Evolutionary conservation across 768 basidiomycete species (phyloP).

Genomic region (Gloeopeniophorella convolvens): DNA sequence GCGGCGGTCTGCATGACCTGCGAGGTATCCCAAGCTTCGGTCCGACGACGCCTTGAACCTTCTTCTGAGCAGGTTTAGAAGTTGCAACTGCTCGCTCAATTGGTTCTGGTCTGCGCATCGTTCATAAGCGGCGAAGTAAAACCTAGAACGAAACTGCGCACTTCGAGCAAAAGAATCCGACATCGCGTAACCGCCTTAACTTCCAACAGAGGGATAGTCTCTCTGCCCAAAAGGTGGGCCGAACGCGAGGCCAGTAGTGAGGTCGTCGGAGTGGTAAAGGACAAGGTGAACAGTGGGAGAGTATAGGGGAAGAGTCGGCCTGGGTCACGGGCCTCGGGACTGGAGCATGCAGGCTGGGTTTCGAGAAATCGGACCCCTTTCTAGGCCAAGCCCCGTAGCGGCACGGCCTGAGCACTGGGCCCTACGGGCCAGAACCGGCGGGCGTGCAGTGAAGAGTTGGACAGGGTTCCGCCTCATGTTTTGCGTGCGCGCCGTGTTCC

Average conservation of each 20-base stretch:
- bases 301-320: not conserved
- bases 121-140: not conserved
- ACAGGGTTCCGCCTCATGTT: constrained; percentile 9
- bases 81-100: constrained; percentile 13
- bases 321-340: not conserved
- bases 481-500: constrained; percentile 1
- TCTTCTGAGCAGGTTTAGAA: constrained; percentile 7
- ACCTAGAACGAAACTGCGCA: not conserved
- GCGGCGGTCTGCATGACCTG: constrained; percentile 1
- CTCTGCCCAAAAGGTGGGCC: not conserved
- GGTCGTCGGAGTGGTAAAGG: constrained; percentile 10
- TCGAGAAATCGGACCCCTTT: not conserved
- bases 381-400: not conserved
- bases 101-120: constrained; percentile 9
- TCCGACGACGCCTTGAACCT: not conserved
- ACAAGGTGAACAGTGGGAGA: not conserved
- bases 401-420: constrained; percentile 1
- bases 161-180: constrained; percentile 15
- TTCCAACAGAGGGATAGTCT: not conserved
- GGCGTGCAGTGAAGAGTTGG: not conserved
- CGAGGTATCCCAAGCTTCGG: constrained; percentile 2
- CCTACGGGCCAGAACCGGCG: not conserved
- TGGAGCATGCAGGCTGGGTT: not conserved
- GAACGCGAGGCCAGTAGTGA: not conserved
- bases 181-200: constrained; percentile 16